Evolutionary conservation across 176 grass and related monocot species (phyloP), one percentile per base, ranked within the genome.

Genomic region (Juncus effusus): DNA sequence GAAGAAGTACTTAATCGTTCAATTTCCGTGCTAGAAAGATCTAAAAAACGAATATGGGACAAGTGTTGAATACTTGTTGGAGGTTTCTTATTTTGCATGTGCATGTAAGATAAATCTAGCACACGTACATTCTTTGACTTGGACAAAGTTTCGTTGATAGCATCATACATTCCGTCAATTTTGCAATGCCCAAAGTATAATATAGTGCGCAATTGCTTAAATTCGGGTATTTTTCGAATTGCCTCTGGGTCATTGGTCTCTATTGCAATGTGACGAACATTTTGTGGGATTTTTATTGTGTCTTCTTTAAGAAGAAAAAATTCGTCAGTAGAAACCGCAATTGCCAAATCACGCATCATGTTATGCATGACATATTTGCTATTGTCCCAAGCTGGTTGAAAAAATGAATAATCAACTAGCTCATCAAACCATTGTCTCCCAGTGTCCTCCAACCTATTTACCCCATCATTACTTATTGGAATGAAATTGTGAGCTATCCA

Each of bases 401-500:
- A 81, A 51, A 89, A 89, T 52, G 86, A 85, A 50, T 56, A 78
- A 28, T 51, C 58, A 60, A 82, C 72, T 53, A 89, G 63, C 28
- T 79, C 57, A 70, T 81, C 57, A 54, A 89, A 78, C 72, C 80
- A 84, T 4, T 72, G 12, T 37, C 40, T 81, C 42, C 81, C 81
- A 16, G 75, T 35, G 57, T 84, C 70, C 59, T 89, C 81, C n/a
- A 61, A 42, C 53, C 7, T 84, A 55, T 62, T 71, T 1, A 10
- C 2, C 3, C 36, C 56, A 15, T 50, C 58, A 55, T 60, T 44
- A 54, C 54, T 53, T 16, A 41, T 16, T 53, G 36, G 63, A 78
- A 89, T 58, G n/a, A 78, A 89, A 63, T 79, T 66, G 44, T 81
- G 86, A 12, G 78, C 64, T 13, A 84, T 79, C 86, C 86, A 88